Conservation (phyloP, 345 rosid species). For the Eutrema heterophyllum region DNA sequence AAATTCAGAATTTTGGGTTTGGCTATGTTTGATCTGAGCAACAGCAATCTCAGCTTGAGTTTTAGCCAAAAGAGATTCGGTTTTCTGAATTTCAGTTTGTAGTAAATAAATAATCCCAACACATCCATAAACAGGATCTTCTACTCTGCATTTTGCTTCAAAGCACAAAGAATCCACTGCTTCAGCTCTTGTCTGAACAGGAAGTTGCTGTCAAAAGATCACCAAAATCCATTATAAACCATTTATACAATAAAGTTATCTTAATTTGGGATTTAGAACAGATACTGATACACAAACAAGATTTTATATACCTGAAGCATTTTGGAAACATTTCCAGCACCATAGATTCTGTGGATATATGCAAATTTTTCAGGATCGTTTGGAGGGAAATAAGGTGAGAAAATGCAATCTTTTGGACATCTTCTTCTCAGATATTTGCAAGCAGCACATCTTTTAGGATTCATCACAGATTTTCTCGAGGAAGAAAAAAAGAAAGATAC, state of each 20-base stretch:
- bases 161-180: conserved; percentile 50
- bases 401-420: conserved; percentile 60
- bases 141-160: conserved; percentile 53
- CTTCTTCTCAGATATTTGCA: conserved; percentile 69
- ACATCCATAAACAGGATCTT: conserved; percentile 62
- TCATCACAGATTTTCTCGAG: conserved; percentile 21
- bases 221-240: background rate
- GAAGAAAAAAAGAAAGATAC: background rate
- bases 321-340: conserved; percentile 70
- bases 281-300: background rate
- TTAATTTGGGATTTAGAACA: background rate
- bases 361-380: conserved; percentile 54
- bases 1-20: background rate
- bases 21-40: conserved; percentile 12
- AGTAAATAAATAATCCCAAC: conserved; percentile 42
- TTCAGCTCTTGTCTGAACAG: conserved; percentile 34
- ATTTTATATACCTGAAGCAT: conserved; percentile 52
- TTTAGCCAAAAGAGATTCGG: conserved; percentile 39
- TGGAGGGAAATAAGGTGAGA: conserved; percentile 61
- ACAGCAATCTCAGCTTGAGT: conserved; percentile 44
- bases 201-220: conserved; percentile 40
- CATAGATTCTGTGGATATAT: conserved; percentile 58
- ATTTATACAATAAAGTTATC: background rate
- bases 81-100: conserved; percentile 42
- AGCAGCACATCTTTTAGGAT: conserved; percentile 52